phyloP scores from a whole-genome alignment of 805 yeast genomes.

The Cyberlindnera petersonii region DNA sequence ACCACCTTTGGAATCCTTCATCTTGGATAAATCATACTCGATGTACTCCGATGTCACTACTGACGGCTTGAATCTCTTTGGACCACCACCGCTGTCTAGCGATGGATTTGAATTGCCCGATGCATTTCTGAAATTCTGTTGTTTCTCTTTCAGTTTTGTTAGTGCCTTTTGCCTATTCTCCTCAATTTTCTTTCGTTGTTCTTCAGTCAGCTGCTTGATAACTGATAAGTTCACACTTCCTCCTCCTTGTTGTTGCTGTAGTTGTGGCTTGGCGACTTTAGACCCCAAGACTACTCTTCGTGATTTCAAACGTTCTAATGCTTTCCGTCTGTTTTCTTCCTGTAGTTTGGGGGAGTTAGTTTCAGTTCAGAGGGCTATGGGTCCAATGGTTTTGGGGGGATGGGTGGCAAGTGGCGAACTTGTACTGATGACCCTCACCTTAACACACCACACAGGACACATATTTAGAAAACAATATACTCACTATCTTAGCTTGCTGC shows the following conservation, averaged over 20 bases:
- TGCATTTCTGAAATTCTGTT: constrained; percentile 38
- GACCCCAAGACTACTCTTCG: constrained; percentile 32
- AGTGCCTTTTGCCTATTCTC: constrained; percentile 52
- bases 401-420: constrained; percentile 4
- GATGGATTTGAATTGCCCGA: constrained; percentile 24
- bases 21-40: constrained; percentile 85
- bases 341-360: constrained; percentile 18
- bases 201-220: constrained; percentile 38
- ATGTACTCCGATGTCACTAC: constrained; percentile 64
- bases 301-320: constrained; percentile 53
- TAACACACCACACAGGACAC: too few relatives aligned
- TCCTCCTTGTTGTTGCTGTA: constrained; percentile 13
- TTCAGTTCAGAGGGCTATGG: neutral
- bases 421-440: too few relatives aligned
- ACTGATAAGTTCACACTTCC: constrained; percentile 16
- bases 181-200: constrained; percentile 47
- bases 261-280: constrained; percentile 17
- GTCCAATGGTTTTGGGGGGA: too few relatives aligned
- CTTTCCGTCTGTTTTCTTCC: constrained; percentile 64
- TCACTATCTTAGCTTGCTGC: constrained; percentile 32
- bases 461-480: constrained; percentile 12
- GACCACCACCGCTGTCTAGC: constrained; percentile 5
- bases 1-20: constrained; percentile 89
- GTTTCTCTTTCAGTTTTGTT: constrained; percentile 36
- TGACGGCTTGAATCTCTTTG: constrained; percentile 33